Conservation (phyloP, 306 rosid species). For the Herpetospermum pedunculosum region DNA sequence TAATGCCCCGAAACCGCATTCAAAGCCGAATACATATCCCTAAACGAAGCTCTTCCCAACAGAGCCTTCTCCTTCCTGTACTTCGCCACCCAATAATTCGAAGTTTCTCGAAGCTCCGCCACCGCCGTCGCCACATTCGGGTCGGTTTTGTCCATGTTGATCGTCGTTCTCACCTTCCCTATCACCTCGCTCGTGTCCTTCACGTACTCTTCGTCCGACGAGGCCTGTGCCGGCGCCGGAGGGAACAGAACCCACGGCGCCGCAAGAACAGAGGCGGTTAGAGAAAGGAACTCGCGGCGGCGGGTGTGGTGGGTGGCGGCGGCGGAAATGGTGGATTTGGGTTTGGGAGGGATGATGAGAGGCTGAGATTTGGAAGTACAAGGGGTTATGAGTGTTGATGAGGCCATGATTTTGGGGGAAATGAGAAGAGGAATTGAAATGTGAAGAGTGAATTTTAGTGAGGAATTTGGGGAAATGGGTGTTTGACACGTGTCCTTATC, state of each 20-base stretch:
- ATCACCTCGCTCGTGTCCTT: constrained; percentile 74
- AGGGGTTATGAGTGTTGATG: constrained; percentile 71
- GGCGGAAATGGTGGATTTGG: constrained; percentile 15
- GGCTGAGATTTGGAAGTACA: constrained; percentile 51
- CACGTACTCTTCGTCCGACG: constrained; percentile 67
- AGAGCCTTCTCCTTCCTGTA: constrained; percentile 71
- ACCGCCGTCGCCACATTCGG: constrained; percentile 68
- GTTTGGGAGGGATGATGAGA: constrained; percentile 35
- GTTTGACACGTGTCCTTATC: constrained; percentile 87
- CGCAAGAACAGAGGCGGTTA: constrained; percentile 25
- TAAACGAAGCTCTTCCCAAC: constrained; percentile 65
- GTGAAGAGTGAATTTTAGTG: constrained; percentile 12
- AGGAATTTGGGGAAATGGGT: constrained; percentile 18
- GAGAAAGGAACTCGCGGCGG: constrained; percentile 68
- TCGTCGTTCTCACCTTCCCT: constrained; percentile 55
- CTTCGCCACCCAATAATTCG: constrained; percentile 92
- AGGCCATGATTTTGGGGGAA: constrained; percentile 43
- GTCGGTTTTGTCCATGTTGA: constrained; percentile 57
- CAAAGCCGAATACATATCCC: constrained; percentile 85
- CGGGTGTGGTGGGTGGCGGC: constrained; percentile 17
- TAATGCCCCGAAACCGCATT: constrained; percentile 92
- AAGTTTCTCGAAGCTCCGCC: constrained; percentile 63
- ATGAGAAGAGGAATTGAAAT: background rate
- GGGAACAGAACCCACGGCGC: constrained; percentile 24
- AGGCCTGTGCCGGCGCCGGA: constrained; percentile 37